These are phyloP conservation scores for Lecanicillium sp. DNA, from an alignment of 2,329 filamentous ascomycete species.

Conservation along the genomic window DNA sequence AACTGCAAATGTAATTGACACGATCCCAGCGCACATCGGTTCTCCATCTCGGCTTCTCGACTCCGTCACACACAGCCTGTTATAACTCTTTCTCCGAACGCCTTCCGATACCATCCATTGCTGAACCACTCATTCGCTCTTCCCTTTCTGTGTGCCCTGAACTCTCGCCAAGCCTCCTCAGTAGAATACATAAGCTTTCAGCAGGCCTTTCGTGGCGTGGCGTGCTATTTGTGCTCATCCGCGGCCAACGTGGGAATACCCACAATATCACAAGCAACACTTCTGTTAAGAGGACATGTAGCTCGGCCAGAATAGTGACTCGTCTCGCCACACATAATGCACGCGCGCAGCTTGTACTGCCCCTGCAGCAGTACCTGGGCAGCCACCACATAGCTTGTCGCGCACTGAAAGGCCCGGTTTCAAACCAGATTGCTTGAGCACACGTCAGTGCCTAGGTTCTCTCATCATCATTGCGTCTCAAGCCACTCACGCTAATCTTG, in stretches of 20 bases:
- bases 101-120: no score
- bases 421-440: conserved; percentile 16
- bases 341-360: not conserved
- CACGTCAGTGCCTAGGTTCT: conserved; percentile 17
- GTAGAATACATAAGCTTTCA: not conserved
- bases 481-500: conserved; percentile 27
- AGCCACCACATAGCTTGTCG: conserved; percentile 3
- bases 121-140: no score
- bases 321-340: no score
- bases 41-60: no score
- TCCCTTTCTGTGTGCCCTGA: not conserved
- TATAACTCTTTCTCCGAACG: no score
- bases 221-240: conserved; percentile 2
- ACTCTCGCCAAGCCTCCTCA: not conserved
- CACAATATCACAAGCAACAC: conserved; percentile 12
- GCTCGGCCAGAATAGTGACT: not conserved
- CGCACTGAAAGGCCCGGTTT: conserved; percentile 10
- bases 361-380: conserved; percentile 6
- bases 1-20: no score
- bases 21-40: no score
- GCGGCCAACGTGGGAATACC: conserved; percentile 2
- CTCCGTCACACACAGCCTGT: no score
- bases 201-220: not conserved
- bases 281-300: conserved; percentile 6
- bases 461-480: conserved; percentile 23